Base-by-base conservation (phyloP, 495 filamentous ascomycete species). In the Tetracladium marchalianum region DNA sequence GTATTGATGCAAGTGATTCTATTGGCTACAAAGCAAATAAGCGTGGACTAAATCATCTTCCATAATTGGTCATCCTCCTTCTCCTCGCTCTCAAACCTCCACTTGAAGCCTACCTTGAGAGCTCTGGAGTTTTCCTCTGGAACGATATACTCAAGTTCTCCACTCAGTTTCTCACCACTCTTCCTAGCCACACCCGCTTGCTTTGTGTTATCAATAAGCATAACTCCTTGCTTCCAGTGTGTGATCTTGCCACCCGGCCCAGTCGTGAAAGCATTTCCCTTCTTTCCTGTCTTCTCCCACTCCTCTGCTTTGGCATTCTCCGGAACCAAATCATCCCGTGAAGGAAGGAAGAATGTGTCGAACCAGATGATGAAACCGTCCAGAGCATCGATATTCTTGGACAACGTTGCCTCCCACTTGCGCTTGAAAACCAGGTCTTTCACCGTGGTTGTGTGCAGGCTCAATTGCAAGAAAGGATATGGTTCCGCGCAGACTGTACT, bases 161-260 rank as follows among this genome's bases (percentile, higher is more conserved):
- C 72, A 38, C 45, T 54, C 7, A 75, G 41, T 52, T 67, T 59
- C 35, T 60, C 55, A 13, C 51, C 66, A 36, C 54, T 54, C 16
- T 59, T 64, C 17, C 55, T 52, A 36, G 51, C 53, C 8, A 39
- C 24, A 16, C 59, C 31, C 7, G 48, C 50, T 33, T 61, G 55
- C 43, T 61, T 66, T 31, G 65, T 65, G 43, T 68, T 57, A 13
- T 58, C 57, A 49, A 60, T 53, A 17, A 71, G 50, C 39, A 72
- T 54, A 19, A 90, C 75, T 5, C 84, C 87, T 63, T 93, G 87
- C 65, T 82, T 85, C 87, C 87, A 93, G 67, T 93, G 87, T 18
- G 87, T 93, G 51, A 80, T 82, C 58, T 78, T 80, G 43, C 77
- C 76, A 41, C 81, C 79, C 31, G 87, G 87, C 4, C 86, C 86